Percentiles rank a stretch among this genome's conserved stretches.
phyloP scores from a whole-genome alignment of 1,139 yeast species.

The Petasospora fabianii region DNA sequence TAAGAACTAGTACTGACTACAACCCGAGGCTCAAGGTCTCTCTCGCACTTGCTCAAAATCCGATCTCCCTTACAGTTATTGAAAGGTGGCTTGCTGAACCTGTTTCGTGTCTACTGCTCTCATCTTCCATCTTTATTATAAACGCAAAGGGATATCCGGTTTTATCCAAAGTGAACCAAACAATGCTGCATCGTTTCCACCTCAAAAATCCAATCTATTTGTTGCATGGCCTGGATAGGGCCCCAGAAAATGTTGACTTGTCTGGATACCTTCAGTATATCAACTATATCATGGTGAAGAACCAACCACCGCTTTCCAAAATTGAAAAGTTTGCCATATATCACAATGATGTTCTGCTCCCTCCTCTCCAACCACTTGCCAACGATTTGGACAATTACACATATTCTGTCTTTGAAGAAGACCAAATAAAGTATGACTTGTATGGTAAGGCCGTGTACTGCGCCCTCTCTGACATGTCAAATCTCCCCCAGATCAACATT shows the following conservation, averaged over 20 bases:
- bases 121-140: slow-evolving; percentile 50
- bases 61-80: slow-evolving; percentile 45
- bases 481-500: slow-evolving; percentile 31
- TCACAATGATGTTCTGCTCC: slow-evolving; percentile 38
- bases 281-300: slow-evolving; percentile 42
- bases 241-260: slow-evolving; percentile 31
- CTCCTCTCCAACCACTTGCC: slow-evolving; percentile 71
- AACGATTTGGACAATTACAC: slow-evolving; percentile 54
- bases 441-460: slow-evolving; percentile 63
- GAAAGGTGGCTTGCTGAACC: slow-evolving; percentile 67
- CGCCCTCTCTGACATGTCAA: slow-evolving; percentile 44
- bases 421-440: slow-evolving; percentile 58
- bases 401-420: slow-evolving; percentile 69
- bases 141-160: slow-evolving; percentile 62
- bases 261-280: slow-evolving; percentile 48
- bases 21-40: slow-evolving; percentile 51
- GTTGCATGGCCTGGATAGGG: slow-evolving; percentile 45
- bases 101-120: slow-evolving; percentile 49
- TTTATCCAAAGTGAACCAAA: slow-evolving; percentile 51
- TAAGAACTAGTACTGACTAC: slow-evolving; percentile 50
- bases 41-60: slow-evolving; percentile 48
- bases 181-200: slow-evolving; percentile 36
- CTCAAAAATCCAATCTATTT: slow-evolving; percentile 33
- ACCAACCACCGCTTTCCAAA: slow-evolving; percentile 27
- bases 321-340: slow-evolving; percentile 34